These are phyloP conservation scores for Edhazardia aedis DNA, from an alignment of 371 early-diverging fungal species.

Conservation along the genomic window DNA sequence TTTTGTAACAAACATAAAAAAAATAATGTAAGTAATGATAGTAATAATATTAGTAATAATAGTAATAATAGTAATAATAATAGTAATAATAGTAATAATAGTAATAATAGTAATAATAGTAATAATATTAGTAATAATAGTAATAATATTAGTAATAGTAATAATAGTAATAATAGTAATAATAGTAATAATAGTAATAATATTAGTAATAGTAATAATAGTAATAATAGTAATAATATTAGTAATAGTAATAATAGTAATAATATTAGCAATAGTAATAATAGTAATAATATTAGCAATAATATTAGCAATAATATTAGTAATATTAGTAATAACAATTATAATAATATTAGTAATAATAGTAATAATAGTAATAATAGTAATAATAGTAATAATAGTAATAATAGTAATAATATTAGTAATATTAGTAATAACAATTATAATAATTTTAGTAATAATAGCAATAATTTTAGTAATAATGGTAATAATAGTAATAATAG, in stretches of 20 bases:
- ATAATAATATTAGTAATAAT: not conserved
- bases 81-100: not conserved
- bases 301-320: not conserved
- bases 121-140: not conserved
- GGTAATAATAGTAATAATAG: not conserved
- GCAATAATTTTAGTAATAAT: not conserved
- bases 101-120: not conserved
- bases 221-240: not conserved
- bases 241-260: not conserved
- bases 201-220: not conserved
- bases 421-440: constrained; percentile 2
- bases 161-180: not conserved
- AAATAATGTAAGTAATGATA: too few relatives aligned
- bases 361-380: not conserved
- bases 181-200: not conserved
- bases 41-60: not conserved
- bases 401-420: not conserved
- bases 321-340: not conserved
- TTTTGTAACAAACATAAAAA: too few relatives aligned
- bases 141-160: not conserved
- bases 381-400: not conserved
- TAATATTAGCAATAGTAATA: not conserved
- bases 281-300: not conserved
- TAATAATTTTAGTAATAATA: not conserved
- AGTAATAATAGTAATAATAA: not conserved